Evolutionary conservation across 495 filamentous ascomycete species (phyloP), one percentile per base, ranked within the genome.

Genomic region (Halenospora varia): DNA sequence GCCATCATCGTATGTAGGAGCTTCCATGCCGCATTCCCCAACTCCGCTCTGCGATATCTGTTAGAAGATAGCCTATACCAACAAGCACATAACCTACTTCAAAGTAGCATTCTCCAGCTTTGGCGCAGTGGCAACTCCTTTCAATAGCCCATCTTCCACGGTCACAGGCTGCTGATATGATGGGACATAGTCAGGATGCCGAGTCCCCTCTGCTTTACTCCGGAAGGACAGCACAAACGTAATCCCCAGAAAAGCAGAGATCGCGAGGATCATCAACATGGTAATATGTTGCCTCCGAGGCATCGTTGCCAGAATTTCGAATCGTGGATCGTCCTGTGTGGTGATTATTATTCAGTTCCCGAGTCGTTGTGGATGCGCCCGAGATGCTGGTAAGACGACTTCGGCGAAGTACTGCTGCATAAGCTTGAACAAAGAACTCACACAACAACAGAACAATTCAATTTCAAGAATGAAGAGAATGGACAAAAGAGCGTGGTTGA

Each of bases 1-100:
- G 90, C 88, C 81, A 97, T 90, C 70, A 90, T 94, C 1, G 95
- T 98, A 72, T 98, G 94, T 66, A 98, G 83, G 62, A 96, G 84
- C 66, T 92, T 91, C 92, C 90, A 96, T 19, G 88, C 85, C 23
- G 91, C 85, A 62, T 89, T 87, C 57, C 92, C 92, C 17, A 96
- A 79, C 73, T 96, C 90, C 49, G 89, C 92, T 74, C 88, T 93
- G 46, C 45, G 22, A 3, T 53, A 23, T 8, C 47, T 19, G 29
- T 61, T 58, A 75, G 59, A 48, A 44, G 0, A 51, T 56, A 15
- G 49, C 45, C 53, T 58, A 13, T 56, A 53, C 25, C 1, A 3
- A 10, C 18, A 41, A 8, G 25, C n/a, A 25, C 49, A 25, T n/a
- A 17, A 64, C 78, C 22, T 73, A 88, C 87, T 93, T 98, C 25